Evolutionary conservation across 345 rosid genomes (phyloP).

Genomic region (Brassica juncea): DNA sequence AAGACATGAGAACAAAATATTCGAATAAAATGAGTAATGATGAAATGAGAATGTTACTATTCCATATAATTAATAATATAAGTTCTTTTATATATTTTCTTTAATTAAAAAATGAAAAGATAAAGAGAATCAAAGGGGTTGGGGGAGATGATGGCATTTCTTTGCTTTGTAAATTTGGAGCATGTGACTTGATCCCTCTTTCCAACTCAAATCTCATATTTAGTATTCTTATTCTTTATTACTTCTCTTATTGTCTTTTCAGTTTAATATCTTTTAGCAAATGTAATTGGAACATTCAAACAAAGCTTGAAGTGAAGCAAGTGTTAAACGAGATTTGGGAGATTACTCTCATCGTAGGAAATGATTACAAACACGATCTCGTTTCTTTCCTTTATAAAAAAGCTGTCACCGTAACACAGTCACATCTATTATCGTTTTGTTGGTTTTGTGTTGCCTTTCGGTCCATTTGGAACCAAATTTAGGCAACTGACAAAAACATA

Average conservation of each 20-base stretch:
- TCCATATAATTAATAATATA: background rate
- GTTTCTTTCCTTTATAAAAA: conserved; percentile 27
- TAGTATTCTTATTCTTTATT: conserved; percentile 16
- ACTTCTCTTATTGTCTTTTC: background rate
- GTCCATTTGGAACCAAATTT: conserved; percentile 16
- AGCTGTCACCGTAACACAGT: conserved; percentile 23
- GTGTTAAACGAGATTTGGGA: conserved; percentile 26
- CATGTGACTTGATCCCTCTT: conserved; percentile 43
- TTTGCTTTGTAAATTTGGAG: conserved; percentile 40
- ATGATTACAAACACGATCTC: conserved; percentile 38
- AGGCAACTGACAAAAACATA: conserved; percentile 23
- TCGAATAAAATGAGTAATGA: conserved; percentile 30
- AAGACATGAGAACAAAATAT: conserved; percentile 32
- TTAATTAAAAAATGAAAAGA: conserved; percentile 4
- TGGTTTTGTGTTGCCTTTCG: conserved; percentile 12
- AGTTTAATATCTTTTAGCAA: background rate
- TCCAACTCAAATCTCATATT: conserved; percentile 37
- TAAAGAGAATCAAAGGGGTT: conserved; percentile 34
- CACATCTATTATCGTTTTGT: background rate
- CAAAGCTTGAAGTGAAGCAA: conserved; percentile 21
- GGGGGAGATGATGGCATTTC: conserved; percentile 41
- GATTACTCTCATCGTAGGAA: conserved; percentile 11
- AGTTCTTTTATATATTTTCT: background rate
- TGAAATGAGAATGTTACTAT: conserved; percentile 18
- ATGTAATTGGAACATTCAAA: background rate